Evolutionary conservation across 257 asterid genomes (phyloP), one percentile per base, ranked within the genome.

Genomic region (Eucommia ulmoides): DNA sequence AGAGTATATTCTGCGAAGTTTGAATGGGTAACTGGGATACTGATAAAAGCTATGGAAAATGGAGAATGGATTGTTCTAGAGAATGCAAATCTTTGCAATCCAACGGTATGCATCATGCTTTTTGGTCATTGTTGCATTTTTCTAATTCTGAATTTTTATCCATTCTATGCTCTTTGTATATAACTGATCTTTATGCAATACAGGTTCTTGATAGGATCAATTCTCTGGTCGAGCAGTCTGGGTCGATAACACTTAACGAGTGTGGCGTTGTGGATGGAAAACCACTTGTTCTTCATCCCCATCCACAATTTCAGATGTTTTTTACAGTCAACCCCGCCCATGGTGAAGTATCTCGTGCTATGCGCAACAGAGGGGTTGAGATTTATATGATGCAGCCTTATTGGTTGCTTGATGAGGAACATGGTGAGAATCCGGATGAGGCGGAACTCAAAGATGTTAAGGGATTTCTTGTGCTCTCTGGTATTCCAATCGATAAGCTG

Each of bases 201-300:
- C 80, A 89, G 98, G 96, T 91, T 75, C 99, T 91, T 55, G 99
- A 91, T 69, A 73, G 99, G 76, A 78, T 91, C 24, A 91, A 91
- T 74, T 91, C 99, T 50, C 77, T 91, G 76, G 99, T 91, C 51
- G 99, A 91, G 81, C 94, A 83, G 46, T 86, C 93, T 45, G 99
- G 99, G 61, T 86, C 96, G 35, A 91, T 91, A 59, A 83, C 89
- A 41, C 69, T 91, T 54, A 91, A 83, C 53, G 99, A 91, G 65
- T 83, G 99, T 66, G 99, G 99, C 45, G 70, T 75, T 58, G 84
- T 86, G 49, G 83, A 91, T 42, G 99, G 99, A 51, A 64, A 75
- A 47, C 84, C 96, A 14, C 74, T 86, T 62, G 74, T 86, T 67
- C 78, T 91, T 48, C 92, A 71, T 45, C 99, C 99, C 21, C 96